Conservation (phyloP, 2,329 filamentous ascomycete species). For the Pestalotiopsis sp. region DNA sequence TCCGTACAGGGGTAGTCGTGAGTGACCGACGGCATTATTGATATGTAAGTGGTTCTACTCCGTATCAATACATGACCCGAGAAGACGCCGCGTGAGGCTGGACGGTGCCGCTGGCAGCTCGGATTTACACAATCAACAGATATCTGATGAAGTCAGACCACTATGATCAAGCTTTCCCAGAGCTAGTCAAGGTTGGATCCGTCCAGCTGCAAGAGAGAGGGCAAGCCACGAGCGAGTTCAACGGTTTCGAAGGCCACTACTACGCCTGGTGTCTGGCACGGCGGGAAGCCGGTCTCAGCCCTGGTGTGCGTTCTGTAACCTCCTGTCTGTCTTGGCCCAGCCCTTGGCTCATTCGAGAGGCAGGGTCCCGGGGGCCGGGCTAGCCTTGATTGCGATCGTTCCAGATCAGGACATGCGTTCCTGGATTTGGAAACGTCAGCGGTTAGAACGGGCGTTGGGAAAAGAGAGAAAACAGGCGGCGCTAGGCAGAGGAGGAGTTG, state of each 20-base stretch:
- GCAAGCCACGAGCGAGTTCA: neutral
- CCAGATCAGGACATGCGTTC: neutral
- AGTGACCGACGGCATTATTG: neutral
- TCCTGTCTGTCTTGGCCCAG: neutral
- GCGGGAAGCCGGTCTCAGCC: neutral
- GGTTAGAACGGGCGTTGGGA: neutral
- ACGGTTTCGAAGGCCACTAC: neutral
- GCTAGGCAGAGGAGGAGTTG: too few species aligned
- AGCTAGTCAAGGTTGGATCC: neutral
- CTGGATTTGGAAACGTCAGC: neutral
- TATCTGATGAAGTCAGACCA: neutral
- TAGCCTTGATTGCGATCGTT: neutral
- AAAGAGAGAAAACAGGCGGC: neutral
- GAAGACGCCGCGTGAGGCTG: neutral
- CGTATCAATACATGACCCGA: neutral
- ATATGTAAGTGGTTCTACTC: neutral
- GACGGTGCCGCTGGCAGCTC: neutral
- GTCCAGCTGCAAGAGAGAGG: neutral
- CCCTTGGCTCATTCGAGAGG: neutral
- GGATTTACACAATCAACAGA: neutral
- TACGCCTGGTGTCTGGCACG: neutral
- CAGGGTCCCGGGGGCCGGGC: neutral
- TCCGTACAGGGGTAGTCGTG: neutral
- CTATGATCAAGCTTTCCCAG: neutral
- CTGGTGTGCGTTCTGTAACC: neutral